Evolutionary conservation across 2,329 filamentous ascomycete genomes (phyloP).

Genomic region (Mycocentrospora acerina): DNA sequence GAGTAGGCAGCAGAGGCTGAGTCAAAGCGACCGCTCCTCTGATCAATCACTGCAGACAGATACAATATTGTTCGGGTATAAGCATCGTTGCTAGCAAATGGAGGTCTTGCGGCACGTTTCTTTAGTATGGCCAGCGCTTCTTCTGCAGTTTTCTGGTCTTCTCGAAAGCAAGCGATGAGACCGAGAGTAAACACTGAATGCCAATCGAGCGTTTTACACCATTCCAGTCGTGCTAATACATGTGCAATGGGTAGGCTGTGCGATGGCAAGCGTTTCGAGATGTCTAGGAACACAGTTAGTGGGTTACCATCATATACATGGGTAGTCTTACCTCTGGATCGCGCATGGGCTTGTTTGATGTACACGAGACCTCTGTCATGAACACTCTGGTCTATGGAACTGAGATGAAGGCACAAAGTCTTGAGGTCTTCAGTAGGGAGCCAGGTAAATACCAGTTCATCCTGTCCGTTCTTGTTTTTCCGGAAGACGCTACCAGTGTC

Average conservation of each 20-base stretch:
- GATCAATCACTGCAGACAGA: slow-evolving; percentile 71
- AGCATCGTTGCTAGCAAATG: slow-evolving; percentile 39
- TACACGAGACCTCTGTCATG: slow-evolving; percentile 59
- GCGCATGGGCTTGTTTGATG: slow-evolving; percentile 58
- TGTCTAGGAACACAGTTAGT: slow-evolving; percentile 11
- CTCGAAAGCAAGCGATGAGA: slow-evolving; percentile 68
- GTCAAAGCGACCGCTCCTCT: slow-evolving; percentile 74
- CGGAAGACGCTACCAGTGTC: slow-evolving; percentile 50
- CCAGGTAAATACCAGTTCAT: slow-evolving; percentile 59
- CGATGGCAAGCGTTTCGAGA: slow-evolving; percentile 20
- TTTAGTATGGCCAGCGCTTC: slow-evolving; percentile 22
- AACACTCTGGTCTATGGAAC: slow-evolving; percentile 56
- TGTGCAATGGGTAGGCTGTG: slow-evolving; percentile 23
- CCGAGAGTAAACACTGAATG: slow-evolving; percentile 72
- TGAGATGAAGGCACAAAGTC: slow-evolving; percentile 60
- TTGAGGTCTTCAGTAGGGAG: slow-evolving; percentile 62
- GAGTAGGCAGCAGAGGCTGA: slow-evolving; percentile 68
- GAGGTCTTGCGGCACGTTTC: slow-evolving; percentile 44
- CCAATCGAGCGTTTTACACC: slow-evolving; percentile 66
- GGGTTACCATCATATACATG: background rate
- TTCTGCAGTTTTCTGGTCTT: slow-evolving; percentile 61
- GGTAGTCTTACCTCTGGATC: slow-evolving; percentile 43
- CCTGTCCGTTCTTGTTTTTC: slow-evolving; percentile 39
- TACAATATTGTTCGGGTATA: slow-evolving; percentile 65
- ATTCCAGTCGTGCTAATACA: slow-evolving; percentile 52